Base-by-base conservation (phyloP, 768 basidiomycete genomes). In the Podaxis pistillaris region DNA sequence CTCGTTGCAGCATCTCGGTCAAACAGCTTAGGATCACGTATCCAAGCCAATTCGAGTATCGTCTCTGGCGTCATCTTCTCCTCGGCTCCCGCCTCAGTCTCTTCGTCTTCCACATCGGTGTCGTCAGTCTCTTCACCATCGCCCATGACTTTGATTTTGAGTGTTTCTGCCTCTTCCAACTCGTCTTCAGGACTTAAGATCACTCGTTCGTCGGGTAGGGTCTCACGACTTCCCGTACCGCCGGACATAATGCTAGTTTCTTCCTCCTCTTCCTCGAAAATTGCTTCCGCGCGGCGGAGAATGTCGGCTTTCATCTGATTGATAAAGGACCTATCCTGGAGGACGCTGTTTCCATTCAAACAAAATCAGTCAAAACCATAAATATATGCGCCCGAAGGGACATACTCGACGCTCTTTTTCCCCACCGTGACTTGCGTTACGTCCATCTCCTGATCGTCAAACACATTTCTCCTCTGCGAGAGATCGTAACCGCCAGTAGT, bases 231-330 rank as follows among this genome's bases (percentile, higher is more conserved):
- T 22, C 54, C 57, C 13, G 57, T 13, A 49, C 41, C 40, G 24
- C 52, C 56, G 38, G 33, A n/a, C 13, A n/a, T 33, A 49, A 56
- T 12, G 51, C 65, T 51, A 64, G 66, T 64, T 38, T 69, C 66
- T 56, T 82, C 83, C 22, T 83, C 86, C n/a, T 86, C 86, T 11
- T 87, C 88, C 50, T 83, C 84, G 0, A 81, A 80, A 40, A 88
- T 81, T 17, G 79, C 84, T 68, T 94, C 89, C 0, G 85, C 88
- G 3, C 90, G 82, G 28, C 91, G 84, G 13, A 95, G 78, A 67
- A 95, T 95, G 58, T 91, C 88, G 1, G 85, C 85, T 69, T 96
- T 94, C 84, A 95, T 89, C 66, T 88, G 76, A 46, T 87, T 87
- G n/a, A 85, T 79, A 68, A 83, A 83, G 1, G 78, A 73, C 4